These are phyloP conservation scores for Elaphomyces granulatus DNA, from an alignment of 495 filamentous ascomycete genomes.

Conservation along the genomic window DNA sequence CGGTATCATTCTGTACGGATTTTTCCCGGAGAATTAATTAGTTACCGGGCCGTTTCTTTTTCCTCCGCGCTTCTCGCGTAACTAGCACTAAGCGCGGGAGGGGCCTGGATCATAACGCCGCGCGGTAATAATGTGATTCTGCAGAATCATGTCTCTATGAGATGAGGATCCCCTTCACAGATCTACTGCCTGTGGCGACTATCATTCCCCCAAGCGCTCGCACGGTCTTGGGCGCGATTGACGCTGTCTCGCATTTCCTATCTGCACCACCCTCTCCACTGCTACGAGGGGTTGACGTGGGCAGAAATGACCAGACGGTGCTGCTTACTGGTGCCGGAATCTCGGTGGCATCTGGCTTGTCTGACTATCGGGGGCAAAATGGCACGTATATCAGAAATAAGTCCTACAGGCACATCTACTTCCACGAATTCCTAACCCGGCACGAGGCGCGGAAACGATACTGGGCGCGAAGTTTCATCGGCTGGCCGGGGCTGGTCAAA, in stretches of 20 bases:
- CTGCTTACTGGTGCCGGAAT: slow-evolving; percentile 86
- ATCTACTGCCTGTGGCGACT: slow-evolving; percentile 60
- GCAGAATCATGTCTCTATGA: too few species aligned
- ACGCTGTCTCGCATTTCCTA: slow-evolving; percentile 63
- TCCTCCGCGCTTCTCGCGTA: too few species aligned
- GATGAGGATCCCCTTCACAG: slow-evolving; percentile 88
- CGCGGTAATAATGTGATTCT: too few species aligned
- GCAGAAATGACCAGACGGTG: slow-evolving; percentile 42
- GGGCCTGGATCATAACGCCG: too few species aligned
- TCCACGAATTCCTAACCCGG: slow-evolving; percentile 64
- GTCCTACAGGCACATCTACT: slow-evolving; percentile 83
- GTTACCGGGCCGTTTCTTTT: too few species aligned
- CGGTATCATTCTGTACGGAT: too few species aligned
- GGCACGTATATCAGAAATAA: slow-evolving; percentile 89
- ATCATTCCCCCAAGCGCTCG: slow-evolving; percentile 57
- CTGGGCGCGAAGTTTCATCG: slow-evolving; percentile 89
- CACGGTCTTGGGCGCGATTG: slow-evolving; percentile 56
- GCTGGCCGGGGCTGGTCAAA: slow-evolving; percentile 67
- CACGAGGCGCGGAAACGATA: slow-evolving; percentile 90
- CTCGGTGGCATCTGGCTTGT: slow-evolving; percentile 81
- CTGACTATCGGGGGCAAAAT: slow-evolving; percentile 80
- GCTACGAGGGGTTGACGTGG: slow-evolving; percentile 34
- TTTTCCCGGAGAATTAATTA: too few species aligned
- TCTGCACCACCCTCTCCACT: slow-evolving; percentile 35
- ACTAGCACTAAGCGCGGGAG: too few species aligned